phyloP scores from a whole-genome alignment of 805 yeast genomes.

The Starmerella apicola region DNA sequence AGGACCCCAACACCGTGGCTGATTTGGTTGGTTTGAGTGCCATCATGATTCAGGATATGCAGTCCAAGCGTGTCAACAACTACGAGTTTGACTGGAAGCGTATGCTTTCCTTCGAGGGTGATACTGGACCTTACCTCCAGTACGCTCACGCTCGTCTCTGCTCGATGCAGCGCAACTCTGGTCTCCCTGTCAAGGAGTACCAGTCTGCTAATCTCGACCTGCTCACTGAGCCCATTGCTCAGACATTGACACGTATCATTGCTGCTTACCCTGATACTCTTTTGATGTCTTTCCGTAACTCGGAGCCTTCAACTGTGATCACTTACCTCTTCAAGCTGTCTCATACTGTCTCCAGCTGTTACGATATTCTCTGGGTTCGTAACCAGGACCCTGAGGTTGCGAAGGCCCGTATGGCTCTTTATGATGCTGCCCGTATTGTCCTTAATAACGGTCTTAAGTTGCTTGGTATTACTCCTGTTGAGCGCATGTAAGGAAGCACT shows the following conservation, averaged over 20 bases:
- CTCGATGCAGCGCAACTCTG: constrained; percentile 81
- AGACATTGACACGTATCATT: constrained; percentile 57
- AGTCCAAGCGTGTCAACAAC: constrained; percentile 89
- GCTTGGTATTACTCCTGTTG: constrained; percentile 94
- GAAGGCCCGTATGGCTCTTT: constrained; percentile 80
- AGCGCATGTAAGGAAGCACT: constrained; percentile 95
- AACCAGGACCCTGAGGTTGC: constrained; percentile 86
- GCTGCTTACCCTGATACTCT: constrained; percentile 87
- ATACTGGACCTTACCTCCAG: constrained; percentile 97
- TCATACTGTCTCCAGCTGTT: constrained; percentile 91
- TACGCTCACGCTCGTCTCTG: constrained; percentile 95
- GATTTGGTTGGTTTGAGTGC: constrained; percentile 94
- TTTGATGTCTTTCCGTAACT: constrained; percentile 66
- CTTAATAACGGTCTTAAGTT: constrained; percentile 78
- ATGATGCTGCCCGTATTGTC: constrained; percentile 79
- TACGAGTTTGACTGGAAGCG: constrained; percentile 96
- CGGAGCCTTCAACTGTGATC: constrained; percentile 88
- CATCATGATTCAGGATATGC: constrained; percentile 98
- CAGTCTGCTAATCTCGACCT: constrained; percentile 43
- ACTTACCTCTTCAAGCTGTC: constrained; percentile 86
- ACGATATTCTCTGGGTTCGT: constrained; percentile 91
- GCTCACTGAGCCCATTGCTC: constrained; percentile 60
- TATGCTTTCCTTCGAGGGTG: constrained; percentile 97
- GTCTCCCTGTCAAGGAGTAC: constrained; percentile 23
- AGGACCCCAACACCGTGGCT: constrained; percentile 87